Base-by-base conservation (phyloP, 2,329 filamentous ascomycete genomes). In the Tolypocladium capitatum region DNA sequence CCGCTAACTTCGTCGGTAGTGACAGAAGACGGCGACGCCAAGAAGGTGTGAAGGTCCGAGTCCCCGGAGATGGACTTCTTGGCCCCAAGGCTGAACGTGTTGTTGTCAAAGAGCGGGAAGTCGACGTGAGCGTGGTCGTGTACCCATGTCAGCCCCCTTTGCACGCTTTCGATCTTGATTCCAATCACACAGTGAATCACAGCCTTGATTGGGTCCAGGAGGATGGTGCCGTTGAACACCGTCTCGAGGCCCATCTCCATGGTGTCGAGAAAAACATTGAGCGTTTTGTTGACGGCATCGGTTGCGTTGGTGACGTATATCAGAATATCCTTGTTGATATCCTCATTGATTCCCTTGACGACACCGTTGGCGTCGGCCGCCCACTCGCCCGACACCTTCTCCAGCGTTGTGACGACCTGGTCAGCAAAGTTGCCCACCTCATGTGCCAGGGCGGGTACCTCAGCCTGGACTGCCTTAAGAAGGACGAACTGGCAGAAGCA, bases 101-200 rank as follows among this genome's bases (percentile, higher is more conserved):
- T 76, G 57, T 86, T 83, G 27, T 79, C 73, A 51, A 97, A 81
- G 46, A 78, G 67, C 0, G 92, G 92, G 56, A 98, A 84, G 50
- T 79, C 71, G 56, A 98, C 76, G 52, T 92, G 78, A 4, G 92
- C 88, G 61, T 97, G 72, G 55, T 97, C 83, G 58, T 86, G 79
- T 11, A 95, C 85, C 91, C 91, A 98, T 1, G 86, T 94, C n/a
- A 97, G 74, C 13, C 85, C 92, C 60, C 85, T 83, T 63, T 97
- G 80, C 54, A 98, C 80, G 21, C 81, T 78, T 55, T 86, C 80
- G 52, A 97, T 75, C 70, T 97, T 97, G 59, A 94, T 74, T 8
- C 83, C 80, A 53, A 97, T 80, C n/a, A 97, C 73, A 60, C 92
- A 97, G 60, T 86, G 78, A 52, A 96, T 75, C 32, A 96, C 80